Base-by-base conservation (phyloP, 2,329 filamentous ascomycete species). In the Geosmithia morbida region DNA sequence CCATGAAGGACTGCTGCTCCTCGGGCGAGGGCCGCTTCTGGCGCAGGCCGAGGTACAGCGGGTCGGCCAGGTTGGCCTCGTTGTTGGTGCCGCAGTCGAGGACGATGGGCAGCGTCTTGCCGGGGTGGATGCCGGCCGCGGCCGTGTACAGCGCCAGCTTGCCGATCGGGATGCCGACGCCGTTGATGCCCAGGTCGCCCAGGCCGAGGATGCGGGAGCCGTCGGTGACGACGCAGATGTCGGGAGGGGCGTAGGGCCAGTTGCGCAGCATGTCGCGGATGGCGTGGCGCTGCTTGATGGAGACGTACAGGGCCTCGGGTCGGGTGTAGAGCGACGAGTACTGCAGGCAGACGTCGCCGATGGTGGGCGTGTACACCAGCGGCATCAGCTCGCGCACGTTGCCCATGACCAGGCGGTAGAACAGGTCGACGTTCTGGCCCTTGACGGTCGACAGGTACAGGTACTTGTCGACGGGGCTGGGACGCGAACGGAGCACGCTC, bases 181-280 rank as follows among this genome's bases (percentile, higher is more conserved):
- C 92, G 66, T 96, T 96, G 55, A 98, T 83, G 56, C 92, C 92
- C 49, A 97, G 77, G 66, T 98, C 92, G 56, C 92, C 92, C 39
- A 98, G 79, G 59, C 92, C 90, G 49, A 89, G 81, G 64, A 81
- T 96, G 54, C 92, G 84, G 45, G 89, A 96, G 51, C 92, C 92
- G 63, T 98, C 92, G 16, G 92, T 97, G 56, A 98, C 83, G 62
- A 95, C 89, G 60, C 88, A 94, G 61, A 98, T 98, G 65, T 96
- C 87, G 30, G 94, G 90, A 54, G 87, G 79, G 53, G 75, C 68
- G 64, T 92, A 83, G 26, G 87, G 88, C 92, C 92, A 98, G 67
- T 97, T 97, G 60, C 81, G 74, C 54, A 97, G 81, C 62, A 97
- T 89, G 43, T 85, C 83, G 58, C 81, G 79, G 53, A 97, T 86